Percentiles rank a stretch among this genome's conserved stretches.
phyloP scores from a whole-genome alignment of 169 alveolate genomes.

The Eimeria falciformis region DNA sequence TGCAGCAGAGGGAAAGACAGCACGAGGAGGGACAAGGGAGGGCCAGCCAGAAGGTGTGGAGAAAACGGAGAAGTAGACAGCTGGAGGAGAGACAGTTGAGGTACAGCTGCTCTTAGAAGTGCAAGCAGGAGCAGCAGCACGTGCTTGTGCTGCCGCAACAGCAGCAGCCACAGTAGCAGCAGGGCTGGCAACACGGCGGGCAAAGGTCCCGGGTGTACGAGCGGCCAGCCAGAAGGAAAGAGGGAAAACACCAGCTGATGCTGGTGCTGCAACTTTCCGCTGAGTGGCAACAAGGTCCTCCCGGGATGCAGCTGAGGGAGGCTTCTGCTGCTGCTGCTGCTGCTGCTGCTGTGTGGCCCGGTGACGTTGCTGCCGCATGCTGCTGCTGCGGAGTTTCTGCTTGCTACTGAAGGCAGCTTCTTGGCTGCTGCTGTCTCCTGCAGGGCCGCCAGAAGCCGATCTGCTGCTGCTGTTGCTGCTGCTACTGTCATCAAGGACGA shows the following conservation, averaged over 20 bases:
- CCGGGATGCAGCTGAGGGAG: neutral
- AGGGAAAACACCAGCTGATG: neutral
- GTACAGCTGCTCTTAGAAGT: neutral
- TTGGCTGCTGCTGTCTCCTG: constrained; percentile 16
- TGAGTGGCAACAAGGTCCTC: neutral
- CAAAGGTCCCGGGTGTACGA: neutral
- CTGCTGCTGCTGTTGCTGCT: constrained; percentile 49
- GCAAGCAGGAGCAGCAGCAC: neutral
- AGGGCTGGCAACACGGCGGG: neutral
- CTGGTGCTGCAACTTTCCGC: constrained; percentile 25
- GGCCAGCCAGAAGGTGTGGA: no score
- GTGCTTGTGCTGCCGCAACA: neutral
- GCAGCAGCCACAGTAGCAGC: neutral
- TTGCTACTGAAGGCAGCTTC: constrained; percentile 24
- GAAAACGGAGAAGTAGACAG: neutral
- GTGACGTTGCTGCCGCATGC: no score
- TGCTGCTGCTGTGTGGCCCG: constrained; percentile 43
- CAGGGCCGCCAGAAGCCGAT: neutral
- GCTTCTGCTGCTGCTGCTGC: constrained; percentile 48
- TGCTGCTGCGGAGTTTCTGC: neutral
- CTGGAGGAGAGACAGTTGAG: neutral
- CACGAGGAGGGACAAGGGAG: neutral
- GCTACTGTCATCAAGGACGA: no score
- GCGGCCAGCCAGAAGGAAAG: neutral
- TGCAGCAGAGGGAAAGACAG: neutral